Evolutionary conservation across 257 asterid species (phyloP).

Genomic region (Catharanthus roseus): DNA sequence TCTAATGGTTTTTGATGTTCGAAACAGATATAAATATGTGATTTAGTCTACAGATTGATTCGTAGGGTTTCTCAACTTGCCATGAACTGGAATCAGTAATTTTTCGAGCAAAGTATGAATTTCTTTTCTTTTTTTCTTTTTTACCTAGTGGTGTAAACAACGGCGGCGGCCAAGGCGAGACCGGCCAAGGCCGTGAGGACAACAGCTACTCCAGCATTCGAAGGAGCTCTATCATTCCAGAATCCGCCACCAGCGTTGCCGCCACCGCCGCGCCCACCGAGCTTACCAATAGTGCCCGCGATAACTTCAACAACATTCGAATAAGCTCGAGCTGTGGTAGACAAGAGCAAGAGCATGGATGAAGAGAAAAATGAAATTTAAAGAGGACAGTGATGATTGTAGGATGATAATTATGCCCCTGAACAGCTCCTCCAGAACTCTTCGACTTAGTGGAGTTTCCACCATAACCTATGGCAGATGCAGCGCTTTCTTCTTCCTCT

Average conservation of each 20-base stretch:
- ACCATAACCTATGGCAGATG: conserved; percentile 47
- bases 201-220: conserved; percentile 51
- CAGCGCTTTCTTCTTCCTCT: conserved; percentile 19
- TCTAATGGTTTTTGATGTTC: conserved; percentile 14
- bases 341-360: conserved; percentile 20
- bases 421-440: conserved; percentile 29
- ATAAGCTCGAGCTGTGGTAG: conserved; percentile 7
- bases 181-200: conserved; percentile 78
- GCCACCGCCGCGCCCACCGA: conserved; percentile 28
- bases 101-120: not conserved
- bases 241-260: conserved; percentile 36
- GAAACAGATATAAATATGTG: not conserved
- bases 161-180: conserved; percentile 70
- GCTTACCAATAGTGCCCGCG: conserved; percentile 30
- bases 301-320: conserved; percentile 28
- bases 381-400: not conserved
- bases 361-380: not conserved
- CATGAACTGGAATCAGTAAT: conserved; percentile 12
- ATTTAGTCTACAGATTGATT: conserved; percentile 11
- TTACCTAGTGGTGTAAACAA: conserved; percentile 56
- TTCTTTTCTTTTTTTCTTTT: not conserved
- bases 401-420: conserved; percentile 44
- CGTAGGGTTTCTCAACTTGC: conserved; percentile 44
- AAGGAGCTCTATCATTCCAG: conserved; percentile 38
- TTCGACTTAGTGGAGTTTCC: conserved; percentile 43